Evolutionary conservation across 225 moss, liverwort and hornwort species (phyloP).

Genomic region (Neckera pumila): DNA sequence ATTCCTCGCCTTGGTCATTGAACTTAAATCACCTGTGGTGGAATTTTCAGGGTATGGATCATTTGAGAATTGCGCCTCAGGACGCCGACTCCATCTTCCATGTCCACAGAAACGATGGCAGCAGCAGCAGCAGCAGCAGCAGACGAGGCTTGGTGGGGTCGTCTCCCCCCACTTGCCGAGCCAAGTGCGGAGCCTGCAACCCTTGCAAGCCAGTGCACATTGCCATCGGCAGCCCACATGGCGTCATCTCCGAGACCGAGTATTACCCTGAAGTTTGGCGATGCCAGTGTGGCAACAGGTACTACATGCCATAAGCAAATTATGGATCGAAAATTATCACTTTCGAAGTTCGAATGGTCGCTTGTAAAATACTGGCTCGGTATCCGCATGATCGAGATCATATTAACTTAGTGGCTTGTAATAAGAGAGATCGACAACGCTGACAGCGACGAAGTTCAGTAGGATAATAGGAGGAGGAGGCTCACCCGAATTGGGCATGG

Average conservation of each 20-base stretch:
- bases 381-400: background rate
- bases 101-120: background rate
- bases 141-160: conserved; percentile 41
- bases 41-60: background rate
- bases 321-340: background rate
- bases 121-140: background rate
- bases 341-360: background rate
- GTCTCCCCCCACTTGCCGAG: conserved; percentile 42
- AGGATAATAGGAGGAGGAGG: background rate
- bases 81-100: conserved; percentile 15
- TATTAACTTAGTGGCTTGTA: background rate
- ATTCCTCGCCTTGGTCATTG: background rate
- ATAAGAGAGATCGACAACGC: conserved; percentile 2
- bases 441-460: background rate
- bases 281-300: conserved; percentile 52
- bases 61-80: conserved; percentile 4
- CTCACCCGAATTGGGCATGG: background rate
- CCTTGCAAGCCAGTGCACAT: conserved; percentile 59
- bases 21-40: background rate
- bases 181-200: conserved; percentile 34
- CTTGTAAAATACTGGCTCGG: conserved; percentile 23
- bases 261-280: conserved; percentile 73
- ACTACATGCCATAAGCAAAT: conserved; percentile 41
- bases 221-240: conserved; percentile 51
- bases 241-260: conserved; percentile 52